Evolutionary conservation across 352 stramenopile species (phyloP).

Genomic region (Achlya hypogyna): DNA sequence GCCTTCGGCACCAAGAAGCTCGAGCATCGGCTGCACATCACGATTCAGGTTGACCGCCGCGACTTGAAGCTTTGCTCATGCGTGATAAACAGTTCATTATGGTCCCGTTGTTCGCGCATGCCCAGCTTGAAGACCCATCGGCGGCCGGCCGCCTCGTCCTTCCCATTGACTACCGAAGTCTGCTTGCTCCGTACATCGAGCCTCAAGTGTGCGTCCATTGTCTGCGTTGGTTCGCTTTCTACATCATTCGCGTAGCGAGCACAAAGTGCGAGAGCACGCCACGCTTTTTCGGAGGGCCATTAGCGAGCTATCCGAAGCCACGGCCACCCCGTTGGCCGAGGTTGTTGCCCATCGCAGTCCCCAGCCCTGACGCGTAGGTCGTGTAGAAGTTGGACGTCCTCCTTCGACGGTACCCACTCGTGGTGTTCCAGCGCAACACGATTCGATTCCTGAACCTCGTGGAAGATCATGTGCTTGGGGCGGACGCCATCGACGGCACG

Average conservation of each 20-base stretch:
- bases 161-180: not conserved
- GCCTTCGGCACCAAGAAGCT: not conserved
- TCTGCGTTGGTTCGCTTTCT: not conserved
- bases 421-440: not conserved
- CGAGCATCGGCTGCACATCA: not conserved
- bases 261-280: not conserved
- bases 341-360: no score
- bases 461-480: not conserved
- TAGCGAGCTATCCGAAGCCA: not conserved
- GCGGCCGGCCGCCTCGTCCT: not conserved
- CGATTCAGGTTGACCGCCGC: not conserved
- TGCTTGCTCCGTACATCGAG: not conserved
- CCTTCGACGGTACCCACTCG: not conserved
- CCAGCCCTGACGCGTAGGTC: no score
- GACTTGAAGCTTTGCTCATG: not conserved
- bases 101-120: not conserved
- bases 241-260: not conserved
- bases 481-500: not conserved
- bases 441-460: slow-evolving; percentile 6
- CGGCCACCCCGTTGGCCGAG: no score
- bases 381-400: no score
- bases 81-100: not conserved
- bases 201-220: not conserved
- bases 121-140: not conserved
- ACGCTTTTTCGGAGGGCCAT: not conserved